These are phyloP conservation scores for Heteromeles arbutifolia DNA, from an alignment of 306 rosid genomes.

Conservation along the genomic window DNA sequence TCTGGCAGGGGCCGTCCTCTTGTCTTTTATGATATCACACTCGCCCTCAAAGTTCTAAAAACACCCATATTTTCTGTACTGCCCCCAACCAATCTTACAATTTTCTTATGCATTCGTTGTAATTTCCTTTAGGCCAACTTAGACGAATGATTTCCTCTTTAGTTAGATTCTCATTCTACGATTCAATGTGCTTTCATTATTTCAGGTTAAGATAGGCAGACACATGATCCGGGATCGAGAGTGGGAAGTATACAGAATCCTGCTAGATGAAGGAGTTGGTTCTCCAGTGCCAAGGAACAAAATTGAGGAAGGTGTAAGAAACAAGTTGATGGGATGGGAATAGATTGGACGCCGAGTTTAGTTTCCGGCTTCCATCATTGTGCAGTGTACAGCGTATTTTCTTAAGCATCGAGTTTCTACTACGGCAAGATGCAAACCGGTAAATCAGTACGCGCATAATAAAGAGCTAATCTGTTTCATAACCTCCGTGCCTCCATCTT, in stretches of 20 bases:
- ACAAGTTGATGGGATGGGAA: slow-evolving; percentile 57
- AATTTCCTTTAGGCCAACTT: not conserved
- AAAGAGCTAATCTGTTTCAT: not conserved
- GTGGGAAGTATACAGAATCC: slow-evolving; percentile 53
- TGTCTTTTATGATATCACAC: slow-evolving; percentile 46
- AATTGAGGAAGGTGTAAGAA: slow-evolving; percentile 39
- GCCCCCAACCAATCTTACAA: not conserved
- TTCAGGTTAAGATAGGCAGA: slow-evolving; percentile 49
- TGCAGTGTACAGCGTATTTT: slow-evolving; percentile 19
- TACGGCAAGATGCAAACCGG: not conserved
- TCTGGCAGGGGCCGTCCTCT: slow-evolving; percentile 56
- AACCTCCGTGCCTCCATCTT: not conserved
- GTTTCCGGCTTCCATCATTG: not conserved
- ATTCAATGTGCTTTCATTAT: not conserved
- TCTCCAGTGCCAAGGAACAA: slow-evolving; percentile 24
- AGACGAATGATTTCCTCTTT: not conserved
- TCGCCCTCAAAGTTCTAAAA: slow-evolving; percentile 39
- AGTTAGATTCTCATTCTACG: not conserved
- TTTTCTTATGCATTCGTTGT: not conserved
- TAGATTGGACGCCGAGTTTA: not conserved
- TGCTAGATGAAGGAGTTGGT: slow-evolving; percentile 40
- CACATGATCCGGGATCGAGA: slow-evolving; percentile 42
- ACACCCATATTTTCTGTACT: slow-evolving; percentile 44
- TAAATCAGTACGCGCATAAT: not conserved
- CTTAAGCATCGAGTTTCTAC: not conserved